A percentile compares a stretch with the other conserved stretches of the same genome.
Evolutionary conservation across 2,329 filamentous ascomycete species (phyloP).

Genomic region (Colletotrichum camelliae): DNA sequence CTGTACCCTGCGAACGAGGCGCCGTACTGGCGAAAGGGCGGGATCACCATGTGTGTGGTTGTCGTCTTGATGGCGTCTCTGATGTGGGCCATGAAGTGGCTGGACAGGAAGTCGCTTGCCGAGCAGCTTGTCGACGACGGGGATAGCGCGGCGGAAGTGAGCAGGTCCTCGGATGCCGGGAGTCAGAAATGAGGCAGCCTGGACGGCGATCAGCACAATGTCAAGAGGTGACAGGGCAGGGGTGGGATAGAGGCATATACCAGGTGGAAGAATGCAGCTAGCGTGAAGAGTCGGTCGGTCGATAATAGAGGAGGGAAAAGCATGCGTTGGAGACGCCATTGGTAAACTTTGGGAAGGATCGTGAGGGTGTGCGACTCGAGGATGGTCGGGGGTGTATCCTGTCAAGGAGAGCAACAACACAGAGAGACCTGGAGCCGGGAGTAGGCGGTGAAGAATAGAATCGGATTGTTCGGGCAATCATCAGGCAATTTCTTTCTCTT

Average conservation of each 20-base stretch:
- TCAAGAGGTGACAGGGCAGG: background rate
- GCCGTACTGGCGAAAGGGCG: conserved; percentile 42
- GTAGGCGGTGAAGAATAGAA: background rate
- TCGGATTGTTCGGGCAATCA: background rate
- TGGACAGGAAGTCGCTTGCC: background rate
- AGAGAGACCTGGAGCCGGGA: background rate
- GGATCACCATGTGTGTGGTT: conserved; percentile 26
- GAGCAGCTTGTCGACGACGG: background rate
- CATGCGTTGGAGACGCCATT: background rate
- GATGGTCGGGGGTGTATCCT: background rate
- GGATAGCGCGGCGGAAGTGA: background rate
- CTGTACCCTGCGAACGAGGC: conserved; percentile 47
- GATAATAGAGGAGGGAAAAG: background rate
- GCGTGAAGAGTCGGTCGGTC: background rate
- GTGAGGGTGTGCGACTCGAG: background rate
- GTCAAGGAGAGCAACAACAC: background rate
- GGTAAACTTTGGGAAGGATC: background rate
- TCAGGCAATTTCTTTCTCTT: background rate
- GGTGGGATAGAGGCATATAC: background rate
- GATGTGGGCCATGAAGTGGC: conserved; percentile 2
- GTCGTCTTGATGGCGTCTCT: background rate
- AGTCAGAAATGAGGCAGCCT: background rate
- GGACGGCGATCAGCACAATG: background rate
- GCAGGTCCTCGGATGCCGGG: background rate
- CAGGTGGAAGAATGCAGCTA: background rate